Evolutionary conservation across 192 early-diverging fungal genomes (phyloP).

Genomic region (Phlyctochytrium planicorne): DNA sequence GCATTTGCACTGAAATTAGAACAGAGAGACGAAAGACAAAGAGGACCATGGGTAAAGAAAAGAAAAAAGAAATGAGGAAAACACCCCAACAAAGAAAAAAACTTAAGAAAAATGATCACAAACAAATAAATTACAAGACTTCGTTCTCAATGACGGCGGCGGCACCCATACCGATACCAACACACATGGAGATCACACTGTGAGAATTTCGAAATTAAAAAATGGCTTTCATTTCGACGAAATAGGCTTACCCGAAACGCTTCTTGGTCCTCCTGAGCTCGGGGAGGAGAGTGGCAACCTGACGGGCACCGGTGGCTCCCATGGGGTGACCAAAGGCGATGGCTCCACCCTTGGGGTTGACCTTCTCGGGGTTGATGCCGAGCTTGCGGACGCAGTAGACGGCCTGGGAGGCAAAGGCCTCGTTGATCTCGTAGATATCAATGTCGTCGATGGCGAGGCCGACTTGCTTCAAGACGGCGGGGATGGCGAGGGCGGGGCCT

Average conservation of each 20-base stretch:
- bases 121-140: constrained; percentile 38
- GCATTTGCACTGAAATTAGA: too few species aligned
- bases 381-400: constrained; percentile 89
- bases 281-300: constrained; percentile 91
- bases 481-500: constrained; percentile 91
- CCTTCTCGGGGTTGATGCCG: constrained; percentile 82
- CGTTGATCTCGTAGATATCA: constrained; percentile 92
- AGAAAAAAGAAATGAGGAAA: too few species aligned
- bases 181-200: constrained; percentile 90
- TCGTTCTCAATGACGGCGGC: constrained; percentile 80
- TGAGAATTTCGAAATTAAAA: too few species aligned
- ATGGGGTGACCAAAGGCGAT: constrained; percentile 96
- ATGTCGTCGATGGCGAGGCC: constrained; percentile 76
- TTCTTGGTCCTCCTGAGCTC: constrained; percentile 87
- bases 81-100: too few species aligned
- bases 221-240: too few species aligned
- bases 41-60: too few species aligned
- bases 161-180: constrained; percentile 90
- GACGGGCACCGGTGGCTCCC: constrained; percentile 86
- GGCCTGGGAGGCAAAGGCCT: constrained; percentile 97
- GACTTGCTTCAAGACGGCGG: constrained; percentile 76
- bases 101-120: too few species aligned
- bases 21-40: too few species aligned
- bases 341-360: constrained; percentile 98
- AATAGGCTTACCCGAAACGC: too few species aligned